These are phyloP conservation scores for Coniochaeta sp. DNA, from an alignment of 2,329 filamentous ascomycete genomes.

Conservation along the genomic window DNA sequence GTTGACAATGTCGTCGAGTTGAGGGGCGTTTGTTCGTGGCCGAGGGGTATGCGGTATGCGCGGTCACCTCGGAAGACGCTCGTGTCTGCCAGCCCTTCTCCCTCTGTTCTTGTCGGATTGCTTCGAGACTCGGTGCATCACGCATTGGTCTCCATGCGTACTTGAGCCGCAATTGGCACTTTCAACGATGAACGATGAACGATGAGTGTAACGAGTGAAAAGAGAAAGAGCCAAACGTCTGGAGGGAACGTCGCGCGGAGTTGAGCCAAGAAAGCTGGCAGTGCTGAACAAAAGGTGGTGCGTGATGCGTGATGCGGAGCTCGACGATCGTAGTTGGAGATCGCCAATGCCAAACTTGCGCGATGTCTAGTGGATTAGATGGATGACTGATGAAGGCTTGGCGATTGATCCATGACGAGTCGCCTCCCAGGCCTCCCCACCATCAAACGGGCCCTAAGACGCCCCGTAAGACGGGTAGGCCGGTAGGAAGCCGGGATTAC, in stretches of 20 bases:
- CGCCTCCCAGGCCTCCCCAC: background rate
- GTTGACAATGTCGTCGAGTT: background rate
- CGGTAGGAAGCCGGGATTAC: background rate
- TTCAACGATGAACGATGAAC: no score
- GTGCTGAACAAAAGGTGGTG: background rate
- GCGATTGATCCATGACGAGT: no score
- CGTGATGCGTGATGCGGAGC: no score
- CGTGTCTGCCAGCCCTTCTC: background rate
- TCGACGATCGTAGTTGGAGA: background rate
- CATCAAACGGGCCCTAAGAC: background rate
- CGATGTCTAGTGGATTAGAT: no score
- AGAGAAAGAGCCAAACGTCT: background rate
- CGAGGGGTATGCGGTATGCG: background rate
- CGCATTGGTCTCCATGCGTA: background rate
- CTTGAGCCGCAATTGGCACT: background rate
- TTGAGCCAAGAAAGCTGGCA: background rate
- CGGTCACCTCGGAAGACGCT: background rate
- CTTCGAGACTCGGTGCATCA: background rate
- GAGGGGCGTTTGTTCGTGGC: background rate
- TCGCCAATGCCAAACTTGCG: no score
- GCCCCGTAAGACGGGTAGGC: no score
- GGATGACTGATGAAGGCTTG: background rate
- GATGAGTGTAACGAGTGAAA: background rate
- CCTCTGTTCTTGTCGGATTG: background rate
- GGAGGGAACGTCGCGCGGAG: no score